These are phyloP conservation scores for Rhododendron henanense DNA, from an alignment of 148 eudicot genomes.

Conservation along the genomic window DNA sequence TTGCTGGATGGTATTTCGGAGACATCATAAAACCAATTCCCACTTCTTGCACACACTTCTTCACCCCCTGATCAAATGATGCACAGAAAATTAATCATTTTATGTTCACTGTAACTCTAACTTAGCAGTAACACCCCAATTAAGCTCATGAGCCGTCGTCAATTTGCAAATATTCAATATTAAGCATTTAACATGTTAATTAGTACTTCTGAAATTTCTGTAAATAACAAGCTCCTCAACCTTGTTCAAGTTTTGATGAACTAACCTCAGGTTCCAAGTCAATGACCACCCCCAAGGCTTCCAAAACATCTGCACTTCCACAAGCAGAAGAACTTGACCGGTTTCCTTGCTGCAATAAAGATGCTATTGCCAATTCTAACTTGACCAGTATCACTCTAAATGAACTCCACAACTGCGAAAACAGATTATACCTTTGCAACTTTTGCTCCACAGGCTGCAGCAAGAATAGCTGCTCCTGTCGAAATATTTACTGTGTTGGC, in stretches of 20 bases:
- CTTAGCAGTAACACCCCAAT: background rate
- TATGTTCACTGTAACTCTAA: background rate
- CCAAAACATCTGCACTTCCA: slow-evolving; percentile 81
- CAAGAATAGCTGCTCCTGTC: slow-evolving; percentile 70
- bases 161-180: background rate
- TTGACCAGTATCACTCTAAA: background rate
- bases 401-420: background rate
- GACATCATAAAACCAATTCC: slow-evolving; percentile 99
- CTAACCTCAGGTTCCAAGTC: slow-evolving; percentile 70
- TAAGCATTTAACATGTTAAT: background rate
- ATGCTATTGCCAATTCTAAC: background rate
- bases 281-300: slow-evolving; percentile 63
- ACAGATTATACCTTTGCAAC: slow-evolving; percentile 63
- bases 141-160: background rate
- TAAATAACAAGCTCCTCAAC: background rate
- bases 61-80: slow-evolving; percentile 22
- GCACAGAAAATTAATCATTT: background rate
- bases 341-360: slow-evolving; percentile 64
- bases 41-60: slow-evolving; percentile 38
- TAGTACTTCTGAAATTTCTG: background rate
- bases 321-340: slow-evolving; percentile 85
- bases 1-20: slow-evolving; percentile 90
- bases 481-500: slow-evolving; percentile 80
- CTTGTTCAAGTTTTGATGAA: slow-evolving; percentile 5
- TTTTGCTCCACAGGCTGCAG: slow-evolving; percentile 81